Base-by-base conservation (phyloP, 306 rosid genomes). In the Cicer chorassanicum region DNA sequence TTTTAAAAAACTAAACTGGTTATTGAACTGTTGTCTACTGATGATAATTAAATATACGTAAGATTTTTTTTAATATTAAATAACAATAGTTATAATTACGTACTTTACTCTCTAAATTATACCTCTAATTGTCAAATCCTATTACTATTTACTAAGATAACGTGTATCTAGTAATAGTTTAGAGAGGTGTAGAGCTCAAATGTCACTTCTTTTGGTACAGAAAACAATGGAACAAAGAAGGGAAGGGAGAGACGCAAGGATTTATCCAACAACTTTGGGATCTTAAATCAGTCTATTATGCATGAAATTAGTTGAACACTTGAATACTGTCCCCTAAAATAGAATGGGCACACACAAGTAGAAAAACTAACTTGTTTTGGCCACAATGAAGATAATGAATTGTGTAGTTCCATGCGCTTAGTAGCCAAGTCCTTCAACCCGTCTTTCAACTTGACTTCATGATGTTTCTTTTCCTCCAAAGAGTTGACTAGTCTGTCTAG, bases 381-480 rank as follows among this genome's bases (percentile, higher is more conserved):
- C 96, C 94, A 87, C 51, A 77, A 87, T 7, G 96, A 91, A 72
- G 98, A 89, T 73, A 93, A 81, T n/a, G 96, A 88, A 68, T 93
- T 93, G 18, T 93, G 97, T 72, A 93, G 87, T 79, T 89, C 97
- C 97, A 91, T 91, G 70, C 91, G 92, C 80, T 87, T 93, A 50
- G 84, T 70, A 79, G 90, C 88, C 84, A 91, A 82, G 80, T 87
- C 94, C 86, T 87, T 88, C 85, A 93, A 82, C 59, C 98, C 88
- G 13, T 91, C 98, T 78, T 87, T 91, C 89, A 89, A 76, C 87
- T 87, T 93, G 74, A 87, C 87, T 84, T 93, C 96, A 70, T 88
- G 97, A 80, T 83, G 94, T 81, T 89, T 91, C 89, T 93, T 93
- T 81, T 88, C 97, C 87, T 87, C 98, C 73, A 93, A 77, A 76